Evolutionary conservation across 495 filamentous ascomycete species (phyloP), one percentile per base, ranked within the genome.

Genomic region (Xylaria sp.): DNA sequence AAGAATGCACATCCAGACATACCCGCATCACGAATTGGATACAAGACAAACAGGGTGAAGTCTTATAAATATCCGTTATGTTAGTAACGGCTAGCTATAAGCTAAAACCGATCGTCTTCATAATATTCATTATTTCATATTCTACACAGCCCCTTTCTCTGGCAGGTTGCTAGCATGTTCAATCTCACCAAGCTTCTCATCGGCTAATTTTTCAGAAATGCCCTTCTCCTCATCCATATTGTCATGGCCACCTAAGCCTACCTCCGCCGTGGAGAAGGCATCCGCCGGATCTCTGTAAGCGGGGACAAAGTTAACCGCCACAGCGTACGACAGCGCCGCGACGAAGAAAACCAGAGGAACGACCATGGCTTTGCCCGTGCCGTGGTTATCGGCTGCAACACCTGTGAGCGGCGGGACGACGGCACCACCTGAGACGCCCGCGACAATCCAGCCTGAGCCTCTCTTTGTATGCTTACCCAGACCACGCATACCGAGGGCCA

Each of bases 401-500:
- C 89, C 90, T 35, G 87, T 86, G 72, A 92, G 84, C 0, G 90
- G 85, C 1, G 90, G 90, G 69, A 93, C 87, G 15, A 88, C 83
- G 41, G 88, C 89, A 35, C 90, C 90, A 61, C 90, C 90, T 58
- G 82, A 87, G 41, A 93, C 87, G 40, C 85, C 86, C 1, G 89
- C 88, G 14, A 93, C 87, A 57, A 92, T 80, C 80, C 88, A 86
- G 6, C 85, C 86, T 1, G 86, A 86, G 44, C 90, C 90, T 50
- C 86, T 83, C 83, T 93, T 93, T 48, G 88, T 91, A 80, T 93
- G 90, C 24, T 87, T 83, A 9, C 91, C 91, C 0, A 93, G 85
- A 9, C 91, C 90, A 64, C 90, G 87, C 70, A 93, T 86, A 33
- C 87, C 85, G 37, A 93, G 84, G 7, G 89, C 88, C 77, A 92